phyloP scores from a whole-genome alignment of 768 basidiomycete genomes.

The Phanerodontia chrysosporium region DNA sequence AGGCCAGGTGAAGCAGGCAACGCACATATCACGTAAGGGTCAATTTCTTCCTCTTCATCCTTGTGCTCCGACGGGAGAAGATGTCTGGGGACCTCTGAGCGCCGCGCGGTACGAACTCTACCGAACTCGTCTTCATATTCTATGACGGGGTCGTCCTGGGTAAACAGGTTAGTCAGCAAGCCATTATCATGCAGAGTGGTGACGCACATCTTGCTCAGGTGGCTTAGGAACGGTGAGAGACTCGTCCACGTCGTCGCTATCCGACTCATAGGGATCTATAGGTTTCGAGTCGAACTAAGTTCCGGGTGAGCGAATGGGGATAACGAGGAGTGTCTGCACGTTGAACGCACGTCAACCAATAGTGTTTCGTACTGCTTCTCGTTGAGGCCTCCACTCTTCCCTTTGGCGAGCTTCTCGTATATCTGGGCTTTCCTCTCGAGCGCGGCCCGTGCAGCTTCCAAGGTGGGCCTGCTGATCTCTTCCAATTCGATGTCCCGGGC shows the following conservation, averaged over 20 bases:
- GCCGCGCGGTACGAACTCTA: constrained; percentile 59
- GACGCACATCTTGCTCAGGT: constrained; percentile 27
- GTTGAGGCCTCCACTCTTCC: constrained; percentile 72
- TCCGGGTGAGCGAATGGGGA: neutral
- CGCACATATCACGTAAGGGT: constrained; percentile 25
- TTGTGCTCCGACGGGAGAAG: constrained; percentile 46
- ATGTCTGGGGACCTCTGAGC: constrained; percentile 75
- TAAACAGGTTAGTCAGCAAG: neutral
- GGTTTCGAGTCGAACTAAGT: constrained; percentile 60
- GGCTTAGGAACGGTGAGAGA: constrained; percentile 59
- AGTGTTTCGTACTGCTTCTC: constrained; percentile 71
- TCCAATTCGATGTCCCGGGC: constrained; percentile 70
- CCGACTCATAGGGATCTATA: constrained; percentile 52
- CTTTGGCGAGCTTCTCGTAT: constrained; percentile 74
- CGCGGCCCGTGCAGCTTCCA: constrained; percentile 67
- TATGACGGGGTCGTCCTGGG: constrained; percentile 69
- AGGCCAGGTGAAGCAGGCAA: neutral
- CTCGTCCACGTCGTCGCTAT: constrained; percentile 78
- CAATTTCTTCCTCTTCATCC: constrained; percentile 43
- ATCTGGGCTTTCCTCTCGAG: constrained; percentile 77
- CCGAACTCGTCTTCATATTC: constrained; percentile 90
- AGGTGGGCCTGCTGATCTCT: constrained; percentile 59
- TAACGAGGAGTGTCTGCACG: constrained; percentile 1
- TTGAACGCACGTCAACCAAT: constrained; percentile 67
- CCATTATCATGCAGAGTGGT: neutral